These are phyloP conservation scores for Diatrype stigma DNA, from an alignment of 2,329 filamentous ascomycete genomes.

Conservation along the genomic window DNA sequence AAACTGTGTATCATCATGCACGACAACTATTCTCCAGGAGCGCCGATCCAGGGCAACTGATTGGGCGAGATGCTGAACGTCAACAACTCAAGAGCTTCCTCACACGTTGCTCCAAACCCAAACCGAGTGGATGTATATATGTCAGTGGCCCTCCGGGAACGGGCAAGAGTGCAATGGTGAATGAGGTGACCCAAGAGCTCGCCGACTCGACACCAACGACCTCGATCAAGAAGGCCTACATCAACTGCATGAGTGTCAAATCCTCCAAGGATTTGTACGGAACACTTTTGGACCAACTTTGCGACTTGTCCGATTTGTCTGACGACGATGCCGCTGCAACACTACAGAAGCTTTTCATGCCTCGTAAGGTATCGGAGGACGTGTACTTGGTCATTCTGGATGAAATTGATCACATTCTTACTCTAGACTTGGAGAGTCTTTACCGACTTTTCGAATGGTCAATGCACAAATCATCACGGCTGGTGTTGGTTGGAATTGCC, in stretches of 20 bases:
- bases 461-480: conserved; percentile 70
- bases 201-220: conserved; percentile 34
- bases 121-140: conserved; percentile 78
- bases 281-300: conserved; percentile 69
- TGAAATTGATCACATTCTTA: conserved; percentile 91
- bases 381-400: conserved; percentile 85
- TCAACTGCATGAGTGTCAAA: conserved; percentile 98
- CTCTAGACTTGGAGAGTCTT: conserved; percentile 80
- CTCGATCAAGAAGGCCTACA: conserved; percentile 65
- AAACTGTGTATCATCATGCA: conserved; percentile 81
- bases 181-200: conserved; percentile 66
- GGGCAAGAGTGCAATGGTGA: conserved; percentile 92
- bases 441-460: conserved; percentile 98
- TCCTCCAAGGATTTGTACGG: conserved; percentile 80
- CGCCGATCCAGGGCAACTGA: conserved; percentile 66
- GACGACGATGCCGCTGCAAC: conserved; percentile 65
- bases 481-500: conserved; percentile 87
- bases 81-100: conserved; percentile 68
- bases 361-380: conserved; percentile 49
- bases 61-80: conserved; percentile 70
- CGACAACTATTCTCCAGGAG: conserved; percentile 83
- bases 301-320: conserved; percentile 52
- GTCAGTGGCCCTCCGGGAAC: conserved; percentile 94
- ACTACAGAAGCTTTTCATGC: conserved; percentile 67
- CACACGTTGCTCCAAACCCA: conserved; percentile 53